Evolutionary conservation across 768 basidiomycete species (phyloP), one percentile per base, ranked within the genome.

Genomic region (Russula abietina): DNA sequence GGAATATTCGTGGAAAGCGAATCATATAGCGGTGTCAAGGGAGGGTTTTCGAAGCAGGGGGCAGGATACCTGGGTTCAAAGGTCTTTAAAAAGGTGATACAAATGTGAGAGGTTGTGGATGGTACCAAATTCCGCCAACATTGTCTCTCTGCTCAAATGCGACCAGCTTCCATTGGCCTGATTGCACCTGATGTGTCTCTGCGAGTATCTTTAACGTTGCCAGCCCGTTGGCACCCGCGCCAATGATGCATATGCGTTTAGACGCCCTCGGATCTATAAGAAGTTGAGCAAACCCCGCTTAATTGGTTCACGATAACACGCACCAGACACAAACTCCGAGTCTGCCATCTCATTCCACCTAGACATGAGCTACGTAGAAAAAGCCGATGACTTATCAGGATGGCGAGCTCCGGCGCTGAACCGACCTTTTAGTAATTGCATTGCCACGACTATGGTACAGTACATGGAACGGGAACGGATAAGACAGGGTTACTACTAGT

Each of bases 1-100:
- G 91, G 88, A 5, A 93, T 70, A 68, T 93, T 93, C 1, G 91
- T 87, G n/a, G 86, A 87, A 14, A 93, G 75, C 0, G 87, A 86
- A 69, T 92, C 87, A 69, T 93, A 93, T 10, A 91, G 69, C 1
- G 91, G 83, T 1, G 88, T 87, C 36, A 80, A 69, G 2, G 88
- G 88, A 8, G 82, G 82, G 38, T 82, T 73, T 22, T 75, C 76
- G 12, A 72, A 71, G 4, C 81, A 79, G 39, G 78, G 74, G 8
- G 83, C 80, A 22, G 88, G 84, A 26, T 82, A 70, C 88, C 87
- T 78, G 48, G 12, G 49, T 19, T 28, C 22, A 38, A 28, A 30
- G 36, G 41, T 30, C n/a, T 45, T 22, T 45, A 36, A 54, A n/a
- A 38, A 33, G 22, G 7, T 22, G 43, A 7, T 43, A 22, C 11